Conservation (phyloP, 331 rosid species). For the Acacia pycnantha region DNA sequence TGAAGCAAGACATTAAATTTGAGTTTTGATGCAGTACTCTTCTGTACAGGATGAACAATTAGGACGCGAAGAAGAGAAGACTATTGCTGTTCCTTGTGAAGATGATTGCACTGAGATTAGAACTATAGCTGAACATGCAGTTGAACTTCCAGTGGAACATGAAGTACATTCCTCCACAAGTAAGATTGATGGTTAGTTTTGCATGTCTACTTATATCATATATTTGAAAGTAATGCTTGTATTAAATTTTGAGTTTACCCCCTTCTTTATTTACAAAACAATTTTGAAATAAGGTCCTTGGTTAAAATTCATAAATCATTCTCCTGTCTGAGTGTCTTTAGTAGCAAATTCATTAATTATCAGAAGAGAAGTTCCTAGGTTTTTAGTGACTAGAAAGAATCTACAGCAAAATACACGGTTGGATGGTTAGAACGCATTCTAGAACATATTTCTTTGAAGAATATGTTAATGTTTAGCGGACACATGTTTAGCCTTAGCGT, state of each 20-base stretch:
- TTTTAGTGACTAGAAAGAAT: not conserved
- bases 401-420: not conserved
- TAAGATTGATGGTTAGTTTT: slow-evolving; percentile 20
- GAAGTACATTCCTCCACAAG: slow-evolving; percentile 32
- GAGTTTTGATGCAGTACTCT: slow-evolving; percentile 30
- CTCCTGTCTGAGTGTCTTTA: not conserved
- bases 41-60: slow-evolving; percentile 48
- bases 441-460: slow-evolving; percentile 1
- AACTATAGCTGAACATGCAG: slow-evolving; percentile 31
- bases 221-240: not conserved
- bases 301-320: not conserved
- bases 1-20: slow-evolving; percentile 16
- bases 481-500: no score
- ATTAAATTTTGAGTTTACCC: not conserved
- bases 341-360: not conserved
- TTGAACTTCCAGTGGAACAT: slow-evolving; percentile 29
- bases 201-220: not conserved
- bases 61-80: slow-evolving; percentile 38
- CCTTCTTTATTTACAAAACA: not conserved
- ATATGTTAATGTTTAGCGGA: not conserved
- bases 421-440: not conserved
- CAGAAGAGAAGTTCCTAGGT: not conserved
- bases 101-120: slow-evolving; percentile 36
- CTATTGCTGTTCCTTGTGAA: slow-evolving; percentile 32
- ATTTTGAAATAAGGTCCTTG: not conserved